These are phyloP conservation scores for Aspergillus sojae DNA, from an alignment of 2,329 filamentous ascomycete species.

Conservation along the genomic window DNA sequence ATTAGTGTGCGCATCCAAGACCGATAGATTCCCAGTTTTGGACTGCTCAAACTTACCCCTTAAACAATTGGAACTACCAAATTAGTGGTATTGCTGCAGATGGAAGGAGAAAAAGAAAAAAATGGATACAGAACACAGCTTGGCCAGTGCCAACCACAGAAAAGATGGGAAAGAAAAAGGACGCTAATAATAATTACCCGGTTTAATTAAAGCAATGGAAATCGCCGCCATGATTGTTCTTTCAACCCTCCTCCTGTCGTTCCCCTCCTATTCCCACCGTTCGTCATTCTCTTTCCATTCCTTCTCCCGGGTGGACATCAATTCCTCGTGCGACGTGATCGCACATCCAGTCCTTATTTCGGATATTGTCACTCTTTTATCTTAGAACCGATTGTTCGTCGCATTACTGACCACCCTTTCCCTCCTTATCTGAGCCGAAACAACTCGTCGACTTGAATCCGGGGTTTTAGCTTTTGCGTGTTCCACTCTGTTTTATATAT, in stretches of 20 bases:
- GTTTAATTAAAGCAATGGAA: conserved; percentile 8
- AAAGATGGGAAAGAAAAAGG: conserved; percentile 5
- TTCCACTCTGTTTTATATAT: conserved; percentile 2
- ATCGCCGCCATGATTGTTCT: conserved; percentile 5
- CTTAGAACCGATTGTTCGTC: conserved; percentile 6
- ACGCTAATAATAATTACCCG: conserved; percentile 11
- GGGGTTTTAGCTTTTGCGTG: conserved; percentile 1
- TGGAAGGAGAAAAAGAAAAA: conserved; percentile 2
- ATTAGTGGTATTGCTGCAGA: conserved; percentile 1
- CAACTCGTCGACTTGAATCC: conserved; percentile 28
- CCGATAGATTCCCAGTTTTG: conserved; percentile 2
- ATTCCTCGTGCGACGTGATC: conserved; percentile 27
- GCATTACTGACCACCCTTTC: neutral
- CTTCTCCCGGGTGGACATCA: conserved; percentile 19
- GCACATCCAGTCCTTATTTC: conserved; percentile 32
- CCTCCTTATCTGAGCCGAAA: conserved; percentile 2
- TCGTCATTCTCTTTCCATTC: conserved; percentile 6
- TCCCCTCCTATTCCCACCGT: conserved; percentile 9
- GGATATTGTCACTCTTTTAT: conserved; percentile 17
- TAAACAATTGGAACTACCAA: neutral
- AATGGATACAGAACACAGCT: neutral
- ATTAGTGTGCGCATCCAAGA: neutral
- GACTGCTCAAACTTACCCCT: neutral
- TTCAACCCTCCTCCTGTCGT: conserved; percentile 8
- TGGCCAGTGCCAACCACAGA: neutral